A percentile compares a stretch with the other conserved stretches of the same genome.
phyloP scores from a whole-genome alignment of 2,329 filamentous ascomycete genomes.

The Aspergillus pseudotamarii region DNA sequence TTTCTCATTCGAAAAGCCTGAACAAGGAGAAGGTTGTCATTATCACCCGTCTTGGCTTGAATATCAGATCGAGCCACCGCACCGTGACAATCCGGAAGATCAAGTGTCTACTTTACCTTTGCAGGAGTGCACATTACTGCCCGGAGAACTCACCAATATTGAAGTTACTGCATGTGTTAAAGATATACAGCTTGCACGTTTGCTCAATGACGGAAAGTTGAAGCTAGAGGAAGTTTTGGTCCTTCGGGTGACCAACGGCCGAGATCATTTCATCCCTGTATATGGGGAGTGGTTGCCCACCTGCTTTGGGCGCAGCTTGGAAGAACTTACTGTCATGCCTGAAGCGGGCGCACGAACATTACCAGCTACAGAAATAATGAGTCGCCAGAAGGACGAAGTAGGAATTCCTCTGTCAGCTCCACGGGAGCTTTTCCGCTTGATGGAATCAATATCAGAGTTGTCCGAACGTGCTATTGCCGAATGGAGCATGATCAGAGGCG shows the following conservation, averaged over 20 bases:
- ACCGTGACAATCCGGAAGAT: constrained; percentile 38
- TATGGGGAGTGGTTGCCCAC: constrained; percentile 78
- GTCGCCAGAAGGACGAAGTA: constrained; percentile 37
- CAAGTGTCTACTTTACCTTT: constrained; percentile 29
- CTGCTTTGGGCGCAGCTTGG: constrained; percentile 81
- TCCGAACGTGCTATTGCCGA: constrained; percentile 62
- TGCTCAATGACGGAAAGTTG: constrained; percentile 69
- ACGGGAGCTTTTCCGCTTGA: constrained; percentile 85
- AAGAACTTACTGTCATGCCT: constrained; percentile 83
- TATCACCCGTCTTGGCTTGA: constrained; percentile 68
- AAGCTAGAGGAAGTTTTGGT: constrained; percentile 85
- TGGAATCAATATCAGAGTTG: constrained; percentile 71
- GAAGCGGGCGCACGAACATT: constrained; percentile 76
- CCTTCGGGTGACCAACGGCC: constrained; percentile 77
- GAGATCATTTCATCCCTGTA: constrained; percentile 89
- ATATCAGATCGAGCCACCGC: constrained; percentile 63
- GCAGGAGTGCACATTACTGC: constrained; percentile 69
- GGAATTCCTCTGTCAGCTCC: constrained; percentile 73
- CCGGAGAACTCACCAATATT: constrained; percentile 78
- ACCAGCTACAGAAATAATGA: constrained; percentile 27
- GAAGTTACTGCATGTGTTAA: constrained; percentile 69
- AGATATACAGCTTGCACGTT: constrained; percentile 64
- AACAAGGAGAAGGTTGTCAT: constrained; percentile 47
- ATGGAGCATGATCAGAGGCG: constrained; percentile 60
- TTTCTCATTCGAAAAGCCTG: constrained; percentile 75